Evolutionary conservation across 2,329 filamentous ascomycete genomes (phyloP).

Genomic region (Trichophyton equinum): DNA sequence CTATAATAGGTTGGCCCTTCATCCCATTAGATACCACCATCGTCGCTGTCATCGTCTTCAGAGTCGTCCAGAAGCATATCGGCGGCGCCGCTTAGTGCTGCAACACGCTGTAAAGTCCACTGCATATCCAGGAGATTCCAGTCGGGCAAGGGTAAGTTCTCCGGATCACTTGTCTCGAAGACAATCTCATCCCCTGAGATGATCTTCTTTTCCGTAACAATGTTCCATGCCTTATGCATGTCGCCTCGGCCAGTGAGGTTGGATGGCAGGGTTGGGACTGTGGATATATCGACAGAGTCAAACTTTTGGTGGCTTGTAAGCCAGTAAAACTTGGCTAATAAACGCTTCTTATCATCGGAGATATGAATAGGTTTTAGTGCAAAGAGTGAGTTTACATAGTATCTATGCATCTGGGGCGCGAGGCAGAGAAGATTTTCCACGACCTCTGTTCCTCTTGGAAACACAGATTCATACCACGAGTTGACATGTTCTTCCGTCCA

Average conservation of each 20-base stretch:
- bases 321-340: slow-evolving; percentile 9
- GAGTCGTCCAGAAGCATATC: background rate
- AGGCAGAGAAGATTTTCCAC: slow-evolving; percentile 10
- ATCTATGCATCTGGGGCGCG: slow-evolving; percentile 5
- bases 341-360: background rate
- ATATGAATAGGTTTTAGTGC: slow-evolving; percentile 7
- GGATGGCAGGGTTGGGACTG: background rate
- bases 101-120: slow-evolving; percentile 6
- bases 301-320: background rate
- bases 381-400: slow-evolving; percentile 5
- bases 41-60: background rate
- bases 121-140: slow-evolving; percentile 2
- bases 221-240: background rate
- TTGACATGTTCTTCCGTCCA: slow-evolving; percentile 7
- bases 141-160: background rate
- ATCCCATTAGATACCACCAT: background rate
- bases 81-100: background rate
- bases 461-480: slow-evolving; percentile 7
- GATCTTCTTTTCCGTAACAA: background rate
- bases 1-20: background rate
- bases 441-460: slow-evolving; percentile 3
- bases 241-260: background rate
- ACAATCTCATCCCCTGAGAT: background rate
- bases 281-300: background rate
- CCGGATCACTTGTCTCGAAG: slow-evolving; percentile 5